phyloP scores from a whole-genome alignment of 1,284 basidiomycete species.

The Afroboletus lepidellus region DNA sequence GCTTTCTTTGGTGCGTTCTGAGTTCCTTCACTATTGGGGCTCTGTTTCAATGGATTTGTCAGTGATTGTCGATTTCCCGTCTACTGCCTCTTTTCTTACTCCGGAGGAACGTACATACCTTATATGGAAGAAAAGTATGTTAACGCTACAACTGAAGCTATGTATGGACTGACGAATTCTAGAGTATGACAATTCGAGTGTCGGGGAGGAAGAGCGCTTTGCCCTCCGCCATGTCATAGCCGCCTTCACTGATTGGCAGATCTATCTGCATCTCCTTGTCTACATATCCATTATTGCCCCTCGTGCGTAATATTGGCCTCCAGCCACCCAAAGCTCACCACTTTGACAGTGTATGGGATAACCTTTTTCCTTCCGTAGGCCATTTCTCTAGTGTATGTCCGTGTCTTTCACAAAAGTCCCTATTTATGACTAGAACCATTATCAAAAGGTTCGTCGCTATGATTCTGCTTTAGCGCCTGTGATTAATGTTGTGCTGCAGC shows the following conservation, averaged over 20 bases:
- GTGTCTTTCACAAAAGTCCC: background rate
- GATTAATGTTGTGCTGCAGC: conserved; percentile 28
- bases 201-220: conserved; percentile 65
- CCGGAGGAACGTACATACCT: conserved; percentile 46
- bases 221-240: conserved; percentile 50
- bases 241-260: conserved; percentile 66
- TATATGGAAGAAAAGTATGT: conserved; percentile 55
- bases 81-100: conserved; percentile 48
- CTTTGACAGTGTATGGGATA: conserved; percentile 49
- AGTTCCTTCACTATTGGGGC: background rate
- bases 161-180: background rate
- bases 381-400: background rate
- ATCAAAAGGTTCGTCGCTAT: conserved; percentile 47
- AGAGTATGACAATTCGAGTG: conserved; percentile 59
- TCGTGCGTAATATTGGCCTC: conserved; percentile 40
- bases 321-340: background rate
- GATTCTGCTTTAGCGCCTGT: background rate
- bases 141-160: background rate
- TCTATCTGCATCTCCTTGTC: conserved; percentile 39
- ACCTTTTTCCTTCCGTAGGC: conserved; percentile 66
- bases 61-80: conserved; percentile 51
- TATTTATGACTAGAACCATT: conserved; percentile 48
- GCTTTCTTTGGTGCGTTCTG: conserved; percentile 29
- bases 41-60: background rate
- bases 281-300: conserved; percentile 61